Conservation (phyloP, 2,329 filamentous ascomycete genomes). For the Talaromyces sp. region DNA sequence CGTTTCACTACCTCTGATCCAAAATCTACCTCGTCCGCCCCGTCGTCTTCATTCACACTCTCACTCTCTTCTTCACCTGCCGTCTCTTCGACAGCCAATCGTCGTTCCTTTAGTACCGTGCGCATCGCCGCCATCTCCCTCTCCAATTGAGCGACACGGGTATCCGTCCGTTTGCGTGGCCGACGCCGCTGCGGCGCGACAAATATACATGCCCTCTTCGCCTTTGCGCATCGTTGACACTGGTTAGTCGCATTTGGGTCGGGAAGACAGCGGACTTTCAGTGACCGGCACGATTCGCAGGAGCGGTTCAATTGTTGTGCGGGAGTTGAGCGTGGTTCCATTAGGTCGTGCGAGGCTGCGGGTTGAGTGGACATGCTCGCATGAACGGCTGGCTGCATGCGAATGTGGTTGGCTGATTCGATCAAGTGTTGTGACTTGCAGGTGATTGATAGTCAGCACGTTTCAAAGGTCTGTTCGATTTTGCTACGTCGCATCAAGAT, state of each 20-base stretch:
- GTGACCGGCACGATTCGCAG: conserved; percentile 35
- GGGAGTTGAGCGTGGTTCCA: conserved; percentile 23
- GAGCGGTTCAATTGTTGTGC: conserved; percentile 34
- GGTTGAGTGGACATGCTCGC: conserved; percentile 28
- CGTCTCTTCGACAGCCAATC: conserved; percentile 27
- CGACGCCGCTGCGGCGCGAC: conserved; percentile 36
- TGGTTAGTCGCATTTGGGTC: conserved; percentile 30
- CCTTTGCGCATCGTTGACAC: conserved; percentile 36
- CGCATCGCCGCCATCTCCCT: conserved; percentile 39
- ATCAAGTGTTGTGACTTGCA: neutral
- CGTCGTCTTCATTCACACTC: conserved; percentile 25
- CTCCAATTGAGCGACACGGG: conserved; percentile 35
- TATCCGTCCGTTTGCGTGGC: conserved; percentile 37
- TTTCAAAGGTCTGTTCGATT: neutral
- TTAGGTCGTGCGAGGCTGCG: conserved; percentile 21
- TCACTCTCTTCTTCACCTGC: conserved; percentile 26
- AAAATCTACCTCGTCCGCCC: conserved; percentile 23
- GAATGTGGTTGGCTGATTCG: neutral
- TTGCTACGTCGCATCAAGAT: neutral
- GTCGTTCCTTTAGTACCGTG: conserved; percentile 31
- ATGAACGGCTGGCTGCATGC: neutral
- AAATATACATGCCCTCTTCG: conserved; percentile 33
- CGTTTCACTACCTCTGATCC: conserved; percentile 22
- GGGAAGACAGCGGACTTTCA: conserved; percentile 37
- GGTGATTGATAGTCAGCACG: neutral